Conservation (phyloP, 73 alveolate species). For the Paramecium sonneborni region DNA sequence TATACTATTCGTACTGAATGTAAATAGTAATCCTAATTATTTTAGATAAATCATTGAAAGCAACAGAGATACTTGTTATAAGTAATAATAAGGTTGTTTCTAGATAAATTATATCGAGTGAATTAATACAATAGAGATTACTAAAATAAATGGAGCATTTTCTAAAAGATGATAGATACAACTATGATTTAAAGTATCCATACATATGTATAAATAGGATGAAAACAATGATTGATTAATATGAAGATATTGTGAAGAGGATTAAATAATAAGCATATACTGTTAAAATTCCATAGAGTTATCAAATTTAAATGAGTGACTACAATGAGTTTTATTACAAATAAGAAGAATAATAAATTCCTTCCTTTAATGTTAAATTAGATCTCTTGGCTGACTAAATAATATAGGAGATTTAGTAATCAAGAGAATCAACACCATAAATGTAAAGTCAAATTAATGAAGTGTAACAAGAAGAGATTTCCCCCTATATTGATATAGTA, state of each 20-base stretch:
- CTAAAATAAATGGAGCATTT: constrained; percentile 10
- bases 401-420: background rate
- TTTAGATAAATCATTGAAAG: background rate
- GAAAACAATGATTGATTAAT: constrained; percentile 10
- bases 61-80: background rate
- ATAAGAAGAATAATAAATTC: background rate
- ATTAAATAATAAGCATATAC: background rate
- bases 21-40: background rate
- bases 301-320: constrained; percentile 6
- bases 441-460: background rate
- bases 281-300: background rate
- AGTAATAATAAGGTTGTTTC: background rate
- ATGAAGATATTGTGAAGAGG: background rate
- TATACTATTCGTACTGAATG: background rate
- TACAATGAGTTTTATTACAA: background rate
- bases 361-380: background rate
- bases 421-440: background rate
- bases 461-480: background rate
- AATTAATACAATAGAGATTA: background rate
- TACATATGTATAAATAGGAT: background rate
- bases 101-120: background rate
- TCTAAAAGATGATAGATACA: background rate
- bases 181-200: constrained; percentile 11
- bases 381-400: background rate
- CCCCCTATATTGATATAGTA: background rate